A percentile compares a stretch with the other conserved stretches of the same genome.
phyloP scores from a whole-genome alignment of 2,329 filamentous ascomycete genomes.

The Purpureocillium takamizusanense region DNA sequence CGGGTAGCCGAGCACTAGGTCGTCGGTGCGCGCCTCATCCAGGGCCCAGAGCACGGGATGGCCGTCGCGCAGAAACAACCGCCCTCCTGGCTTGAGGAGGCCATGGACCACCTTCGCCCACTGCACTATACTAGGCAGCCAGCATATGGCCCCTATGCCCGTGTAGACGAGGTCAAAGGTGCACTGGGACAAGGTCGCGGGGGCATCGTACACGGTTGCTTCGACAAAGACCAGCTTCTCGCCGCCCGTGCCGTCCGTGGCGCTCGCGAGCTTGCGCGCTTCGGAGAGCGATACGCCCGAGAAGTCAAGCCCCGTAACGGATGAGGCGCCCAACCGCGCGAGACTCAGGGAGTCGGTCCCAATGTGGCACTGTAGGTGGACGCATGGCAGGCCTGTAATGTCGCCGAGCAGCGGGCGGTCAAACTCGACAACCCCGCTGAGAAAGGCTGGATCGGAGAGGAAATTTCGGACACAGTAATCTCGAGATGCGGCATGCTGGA shows the following conservation, averaged over 20 bases:
- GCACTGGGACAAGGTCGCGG: background rate
- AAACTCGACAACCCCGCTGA: no score
- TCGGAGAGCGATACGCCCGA: slow-evolving; percentile 5
- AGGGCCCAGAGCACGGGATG: slow-evolving; percentile 7
- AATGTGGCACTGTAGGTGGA: slow-evolving; percentile 10
- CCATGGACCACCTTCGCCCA: slow-evolving; percentile 7
- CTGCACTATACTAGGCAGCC: slow-evolving; percentile 4
- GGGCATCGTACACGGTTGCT: slow-evolving; percentile 6
- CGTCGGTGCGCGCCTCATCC: slow-evolving; percentile 2
- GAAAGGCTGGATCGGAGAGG: no score
- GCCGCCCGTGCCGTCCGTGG: slow-evolving; percentile 4
- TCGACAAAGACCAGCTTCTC: slow-evolving; percentile 7
- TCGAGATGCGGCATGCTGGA: no score
- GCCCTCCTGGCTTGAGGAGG: slow-evolving; percentile 6
- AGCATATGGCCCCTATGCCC: slow-evolving; percentile 9
- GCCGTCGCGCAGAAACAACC: slow-evolving; percentile 7
- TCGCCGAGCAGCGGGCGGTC: slow-evolving; percentile 1
- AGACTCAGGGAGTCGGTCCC: slow-evolving; percentile 10
- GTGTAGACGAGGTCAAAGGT: slow-evolving; percentile 9
- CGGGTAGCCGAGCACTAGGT: slow-evolving; percentile 5
- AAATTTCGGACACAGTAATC: no score
- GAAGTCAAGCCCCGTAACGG: slow-evolving; percentile 10
- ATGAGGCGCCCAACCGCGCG: slow-evolving; percentile 7
- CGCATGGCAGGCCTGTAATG: slow-evolving; percentile 5
- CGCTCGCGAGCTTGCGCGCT: slow-evolving; percentile 4